Percentiles rank a stretch among this genome's conserved stretches.
Evolutionary conservation across 371 early-diverging fungal species (phyloP).

Genomic region (Coemansia sp.): DNA sequence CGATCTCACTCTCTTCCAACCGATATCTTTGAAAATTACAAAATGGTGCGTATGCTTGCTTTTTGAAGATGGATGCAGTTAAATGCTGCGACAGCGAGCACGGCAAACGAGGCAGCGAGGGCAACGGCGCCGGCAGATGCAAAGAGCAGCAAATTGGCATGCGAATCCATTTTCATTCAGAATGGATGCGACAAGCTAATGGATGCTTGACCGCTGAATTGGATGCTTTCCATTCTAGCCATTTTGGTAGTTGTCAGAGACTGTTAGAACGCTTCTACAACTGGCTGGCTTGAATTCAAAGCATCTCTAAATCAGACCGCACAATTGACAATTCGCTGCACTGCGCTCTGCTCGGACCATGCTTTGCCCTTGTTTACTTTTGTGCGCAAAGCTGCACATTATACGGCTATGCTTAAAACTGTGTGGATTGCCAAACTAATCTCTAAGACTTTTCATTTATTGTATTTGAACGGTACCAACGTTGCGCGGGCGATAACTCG

Average conservation of each 20-base stretch:
- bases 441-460: not conserved
- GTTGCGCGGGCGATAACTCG: not conserved
- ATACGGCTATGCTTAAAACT: not conserved
- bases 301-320: not conserved
- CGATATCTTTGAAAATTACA: constrained; percentile 25
- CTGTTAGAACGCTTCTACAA: not conserved
- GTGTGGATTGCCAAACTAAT: not conserved
- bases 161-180: not conserved
- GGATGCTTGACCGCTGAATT: not conserved
- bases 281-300: not conserved
- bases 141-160: not conserved
- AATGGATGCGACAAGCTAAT: not conserved
- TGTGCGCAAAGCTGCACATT: not conserved
- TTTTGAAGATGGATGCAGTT: constrained; percentile 13
- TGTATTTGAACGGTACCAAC: not conserved
- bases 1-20: constrained; percentile 31
- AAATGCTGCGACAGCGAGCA: not conserved
- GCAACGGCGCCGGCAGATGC: not conserved
- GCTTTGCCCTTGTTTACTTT: not conserved
- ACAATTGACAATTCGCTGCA: not conserved
- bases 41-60: constrained; percentile 37
- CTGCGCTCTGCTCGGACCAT: not conserved
- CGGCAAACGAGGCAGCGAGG: not conserved
- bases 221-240: not conserved
- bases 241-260: not conserved